These are phyloP conservation scores for Fraxinus quadrangulata DNA, from an alignment of 257 asterid species.

Conservation along the genomic window DNA sequence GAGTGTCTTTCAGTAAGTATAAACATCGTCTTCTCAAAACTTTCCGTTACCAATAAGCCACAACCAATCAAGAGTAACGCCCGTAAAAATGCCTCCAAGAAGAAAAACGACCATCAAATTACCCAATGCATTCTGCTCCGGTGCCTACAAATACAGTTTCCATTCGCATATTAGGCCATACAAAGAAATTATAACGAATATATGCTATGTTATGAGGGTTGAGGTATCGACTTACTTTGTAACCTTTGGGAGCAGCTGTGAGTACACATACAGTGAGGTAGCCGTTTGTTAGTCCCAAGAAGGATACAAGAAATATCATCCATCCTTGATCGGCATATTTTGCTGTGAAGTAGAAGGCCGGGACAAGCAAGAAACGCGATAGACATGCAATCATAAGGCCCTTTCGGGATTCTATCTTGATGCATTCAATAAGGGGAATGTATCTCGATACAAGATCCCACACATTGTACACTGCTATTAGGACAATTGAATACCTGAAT, in stretches of 20 bases:
- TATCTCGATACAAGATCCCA: constrained; percentile 69
- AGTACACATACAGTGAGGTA: constrained; percentile 75
- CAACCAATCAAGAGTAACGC: constrained; percentile 78
- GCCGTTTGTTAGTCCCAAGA: constrained; percentile 80
- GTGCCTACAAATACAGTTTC: constrained; percentile 56
- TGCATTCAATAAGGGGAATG: constrained; percentile 52
- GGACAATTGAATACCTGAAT: constrained; percentile 66
- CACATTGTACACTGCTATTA: constrained; percentile 73
- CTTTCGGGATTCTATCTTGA: constrained; percentile 58
- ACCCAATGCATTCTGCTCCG: constrained; percentile 92
- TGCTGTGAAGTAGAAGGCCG: constrained; percentile 81
- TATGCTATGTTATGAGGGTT: background rate
- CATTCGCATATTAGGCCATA: background rate
- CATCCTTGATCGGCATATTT: constrained; percentile 81
- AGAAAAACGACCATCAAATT: constrained; percentile 71
- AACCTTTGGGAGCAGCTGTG: constrained; percentile 76
- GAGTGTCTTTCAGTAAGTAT: background rate
- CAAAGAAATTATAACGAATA: background rate
- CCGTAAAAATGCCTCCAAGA: constrained; percentile 65
- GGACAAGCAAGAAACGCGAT: constrained; percentile 64
- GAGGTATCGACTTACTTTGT: constrained; percentile 51
- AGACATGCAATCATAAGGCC: constrained; percentile 53
- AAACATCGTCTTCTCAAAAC: constrained; percentile 32
- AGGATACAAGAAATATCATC: constrained; percentile 70
- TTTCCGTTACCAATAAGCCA: constrained; percentile 70